Percentiles rank a stretch among this genome's conserved stretches.
Conservation (phyloP, 257 asterid species). For the Fraxinus cuspidata region DNA sequence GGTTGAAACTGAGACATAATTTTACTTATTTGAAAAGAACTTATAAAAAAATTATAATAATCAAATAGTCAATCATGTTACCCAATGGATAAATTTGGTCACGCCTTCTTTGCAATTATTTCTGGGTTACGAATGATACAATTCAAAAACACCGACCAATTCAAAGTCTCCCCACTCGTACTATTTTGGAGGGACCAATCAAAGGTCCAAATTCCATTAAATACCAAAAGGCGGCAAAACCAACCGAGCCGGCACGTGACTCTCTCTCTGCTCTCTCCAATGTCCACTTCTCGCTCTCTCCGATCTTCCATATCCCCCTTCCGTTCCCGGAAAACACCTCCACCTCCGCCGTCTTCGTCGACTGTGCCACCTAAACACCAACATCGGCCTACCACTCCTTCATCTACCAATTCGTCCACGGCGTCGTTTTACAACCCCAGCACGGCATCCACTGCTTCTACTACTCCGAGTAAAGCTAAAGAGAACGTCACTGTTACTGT, state of each 20-base stretch:
- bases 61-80: no score
- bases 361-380: slow-evolving; percentile 1
- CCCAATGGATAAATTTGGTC: background rate
- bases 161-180: slow-evolving; percentile 33
- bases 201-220: slow-evolving; percentile 3
- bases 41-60: no score
- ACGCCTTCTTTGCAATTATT: background rate
- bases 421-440: slow-evolving; percentile 23
- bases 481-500: slow-evolving; percentile 86
- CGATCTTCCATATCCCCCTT: slow-evolving; percentile 56
- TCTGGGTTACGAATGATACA: no score
- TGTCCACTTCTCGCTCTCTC: slow-evolving; percentile 33
- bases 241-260: slow-evolving; percentile 27
- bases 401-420: slow-evolving; percentile 32
- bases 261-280: slow-evolving; percentile 24
- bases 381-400: slow-evolving; percentile 30
- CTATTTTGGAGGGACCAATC: slow-evolving; percentile 32
- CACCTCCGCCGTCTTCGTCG: slow-evolving; percentile 24
- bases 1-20: no score
- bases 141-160: slow-evolving; percentile 17
- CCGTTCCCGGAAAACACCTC: slow-evolving; percentile 48
- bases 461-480: slow-evolving; percentile 43
- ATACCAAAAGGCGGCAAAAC: slow-evolving; percentile 42
- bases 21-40: no score
- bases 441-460: slow-evolving; percentile 25